phyloP scores from a whole-genome alignment of 164 flowering plant species.

The Magnolia officinalis region DNA sequence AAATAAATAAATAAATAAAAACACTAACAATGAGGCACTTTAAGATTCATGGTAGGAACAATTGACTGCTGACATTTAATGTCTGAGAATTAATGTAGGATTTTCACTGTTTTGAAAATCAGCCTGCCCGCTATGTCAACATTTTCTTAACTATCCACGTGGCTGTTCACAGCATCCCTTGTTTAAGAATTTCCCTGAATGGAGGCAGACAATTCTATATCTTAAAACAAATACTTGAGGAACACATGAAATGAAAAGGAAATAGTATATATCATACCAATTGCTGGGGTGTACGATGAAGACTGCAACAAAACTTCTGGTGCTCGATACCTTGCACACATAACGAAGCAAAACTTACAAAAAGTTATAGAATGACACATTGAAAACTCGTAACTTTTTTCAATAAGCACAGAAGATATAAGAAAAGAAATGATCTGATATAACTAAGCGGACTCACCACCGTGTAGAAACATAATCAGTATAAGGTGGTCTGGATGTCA shows the following conservation, averaged over 20 bases:
- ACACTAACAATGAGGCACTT: no score
- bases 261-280: slow-evolving; percentile 40
- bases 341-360: slow-evolving; percentile 6
- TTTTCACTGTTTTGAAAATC: no score
- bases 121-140: no score
- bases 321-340: slow-evolving; percentile 78
- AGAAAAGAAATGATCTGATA: neutral
- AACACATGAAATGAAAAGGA: neutral
- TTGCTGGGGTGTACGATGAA: slow-evolving; percentile 68
- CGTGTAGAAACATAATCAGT: slow-evolving; percentile 90
- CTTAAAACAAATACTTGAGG: neutral
- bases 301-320: slow-evolving; percentile 89
- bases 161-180: no score
- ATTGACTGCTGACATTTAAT: no score
- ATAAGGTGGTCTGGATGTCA: slow-evolving; percentile 69
- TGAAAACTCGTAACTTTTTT: neutral
- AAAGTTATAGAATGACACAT: neutral
- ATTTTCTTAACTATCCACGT: no score
- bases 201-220: neutral
- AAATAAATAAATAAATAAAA: no score
- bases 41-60: no score
- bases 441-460: slow-evolving; percentile 44
- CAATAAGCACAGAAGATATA: neutral
- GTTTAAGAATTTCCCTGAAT: neutral
- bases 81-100: no score